phyloP scores from a whole-genome alignment of 495 filamentous ascomycete species.

The Trichoderma parareesei region DNA sequence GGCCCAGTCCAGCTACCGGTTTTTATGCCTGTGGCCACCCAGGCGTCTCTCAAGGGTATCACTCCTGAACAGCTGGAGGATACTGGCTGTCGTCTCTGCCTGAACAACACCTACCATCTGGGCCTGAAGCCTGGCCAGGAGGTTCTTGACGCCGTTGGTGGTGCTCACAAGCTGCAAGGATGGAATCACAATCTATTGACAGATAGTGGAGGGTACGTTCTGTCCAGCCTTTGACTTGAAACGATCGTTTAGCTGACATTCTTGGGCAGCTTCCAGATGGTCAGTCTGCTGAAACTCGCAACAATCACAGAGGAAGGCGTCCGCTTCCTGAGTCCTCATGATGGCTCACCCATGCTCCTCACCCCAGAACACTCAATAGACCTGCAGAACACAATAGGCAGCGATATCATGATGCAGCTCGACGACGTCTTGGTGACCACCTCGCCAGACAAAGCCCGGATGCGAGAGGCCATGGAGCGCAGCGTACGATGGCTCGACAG shows the following conservation, averaged over 20 bases:
- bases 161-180: slow-evolving; percentile 87
- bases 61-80: slow-evolving; percentile 86
- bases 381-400: slow-evolving; percentile 93
- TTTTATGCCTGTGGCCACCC: slow-evolving; percentile 99
- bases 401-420: slow-evolving; percentile 98
- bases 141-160: slow-evolving; percentile 75
- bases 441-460: slow-evolving; percentile 74
- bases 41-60: slow-evolving; percentile 89
- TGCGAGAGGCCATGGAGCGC: slow-evolving; percentile 90
- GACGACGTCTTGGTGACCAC: slow-evolving; percentile 97
- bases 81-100: slow-evolving; percentile 80
- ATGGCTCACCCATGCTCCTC: slow-evolving; percentile 92
- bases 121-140: slow-evolving; percentile 90
- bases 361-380: slow-evolving; percentile 96
- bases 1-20: slow-evolving; percentile 82
- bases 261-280: slow-evolving; percentile 84
- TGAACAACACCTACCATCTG: slow-evolving; percentile 97
- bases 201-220: slow-evolving; percentile 88
- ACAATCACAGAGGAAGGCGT: slow-evolving; percentile 94
- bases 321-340: slow-evolving; percentile 87
- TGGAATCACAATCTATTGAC: slow-evolving; percentile 95
- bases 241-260: not conserved
- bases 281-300: slow-evolving; percentile 87
- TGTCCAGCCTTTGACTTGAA: not conserved
- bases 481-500: slow-evolving; percentile 98